Conservation (phyloP, 352 stramenopile species). For the Phytophthora capsici region DNA sequence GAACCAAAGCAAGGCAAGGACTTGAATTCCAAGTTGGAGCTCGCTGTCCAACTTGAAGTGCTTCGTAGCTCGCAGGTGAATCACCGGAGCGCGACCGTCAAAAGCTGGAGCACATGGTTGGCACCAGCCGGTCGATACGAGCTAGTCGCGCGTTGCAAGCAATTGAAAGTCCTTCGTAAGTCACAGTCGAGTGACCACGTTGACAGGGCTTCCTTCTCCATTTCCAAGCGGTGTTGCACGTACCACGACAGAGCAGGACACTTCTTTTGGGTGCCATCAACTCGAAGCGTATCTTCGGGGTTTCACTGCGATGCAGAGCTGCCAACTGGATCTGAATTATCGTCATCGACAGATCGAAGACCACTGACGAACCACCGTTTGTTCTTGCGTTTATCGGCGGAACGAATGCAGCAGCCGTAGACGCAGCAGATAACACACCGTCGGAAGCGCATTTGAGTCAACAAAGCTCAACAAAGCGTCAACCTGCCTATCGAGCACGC, state of each 20-base stretch:
- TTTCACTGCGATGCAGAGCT: not conserved
- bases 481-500: constrained; percentile 3
- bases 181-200: not conserved
- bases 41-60: constrained; percentile 10
- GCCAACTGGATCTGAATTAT: constrained; percentile 3
- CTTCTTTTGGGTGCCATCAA: constrained; percentile 2
- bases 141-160: constrained; percentile 28
- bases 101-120: constrained; percentile 7
- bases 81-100: not conserved
- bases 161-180: constrained; percentile 14
- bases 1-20: constrained; percentile 17
- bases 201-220: constrained; percentile 9
- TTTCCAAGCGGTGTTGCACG: constrained; percentile 19
- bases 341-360: constrained; percentile 9
- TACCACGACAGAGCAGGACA: constrained; percentile 9
- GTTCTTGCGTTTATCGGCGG: not conserved
- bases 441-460: too few relatives aligned
- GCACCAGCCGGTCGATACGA: not conserved
- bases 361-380: not conserved
- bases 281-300: constrained; percentile 5
- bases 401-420: too few relatives aligned
- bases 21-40: not conserved
- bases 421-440: too few relatives aligned
- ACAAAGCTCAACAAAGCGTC: too few relatives aligned
- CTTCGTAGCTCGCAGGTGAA: not conserved